Percentiles rank a stretch among this genome's conserved stretches.
Conservation (phyloP, 441 rosid species). For the Adansonia gregorii region DNA sequence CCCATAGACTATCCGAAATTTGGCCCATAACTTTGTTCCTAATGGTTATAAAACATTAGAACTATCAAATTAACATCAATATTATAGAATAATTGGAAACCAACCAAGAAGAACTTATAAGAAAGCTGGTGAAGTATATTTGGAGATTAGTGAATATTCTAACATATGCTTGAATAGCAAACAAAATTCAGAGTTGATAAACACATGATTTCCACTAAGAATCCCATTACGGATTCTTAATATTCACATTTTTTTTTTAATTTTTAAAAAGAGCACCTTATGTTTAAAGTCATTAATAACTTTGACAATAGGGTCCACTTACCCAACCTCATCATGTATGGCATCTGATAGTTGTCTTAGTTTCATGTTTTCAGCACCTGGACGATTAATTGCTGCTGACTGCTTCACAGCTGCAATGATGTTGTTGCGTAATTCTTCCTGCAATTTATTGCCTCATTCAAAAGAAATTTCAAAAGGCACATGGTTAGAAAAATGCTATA, state of each 20-base stretch:
- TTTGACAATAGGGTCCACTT: slow-evolving; percentile 26
- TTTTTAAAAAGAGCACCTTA: neutral
- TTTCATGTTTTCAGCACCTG: slow-evolving; percentile 71
- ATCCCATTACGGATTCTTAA: neutral
- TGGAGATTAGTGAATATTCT: slow-evolving; percentile 6
- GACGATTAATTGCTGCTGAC: slow-evolving; percentile 64
- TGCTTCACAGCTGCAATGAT: slow-evolving; percentile 69
- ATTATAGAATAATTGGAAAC: neutral
- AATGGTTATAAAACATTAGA: slow-evolving; percentile 16
- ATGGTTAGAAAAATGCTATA: neutral
- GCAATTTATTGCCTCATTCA: slow-evolving; percentile 35
- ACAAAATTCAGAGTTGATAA: neutral
- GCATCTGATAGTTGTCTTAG: slow-evolving; percentile 88
- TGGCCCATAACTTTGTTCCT: slow-evolving; percentile 69
- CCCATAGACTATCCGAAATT: slow-evolving; percentile 83
- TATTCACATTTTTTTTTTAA: neutral
- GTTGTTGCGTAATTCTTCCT: slow-evolving; percentile 79
- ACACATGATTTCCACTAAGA: neutral
- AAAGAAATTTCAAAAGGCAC: neutral
- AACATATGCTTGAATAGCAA: neutral
- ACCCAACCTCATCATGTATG: slow-evolving; percentile 81
- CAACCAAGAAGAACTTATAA: neutral
- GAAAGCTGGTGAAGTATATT: neutral
- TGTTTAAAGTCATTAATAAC: neutral
- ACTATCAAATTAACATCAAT: slow-evolving; percentile 7